Conservation (phyloP, 768 basidiomycete species). For the Tulasnella sp. region DNA sequence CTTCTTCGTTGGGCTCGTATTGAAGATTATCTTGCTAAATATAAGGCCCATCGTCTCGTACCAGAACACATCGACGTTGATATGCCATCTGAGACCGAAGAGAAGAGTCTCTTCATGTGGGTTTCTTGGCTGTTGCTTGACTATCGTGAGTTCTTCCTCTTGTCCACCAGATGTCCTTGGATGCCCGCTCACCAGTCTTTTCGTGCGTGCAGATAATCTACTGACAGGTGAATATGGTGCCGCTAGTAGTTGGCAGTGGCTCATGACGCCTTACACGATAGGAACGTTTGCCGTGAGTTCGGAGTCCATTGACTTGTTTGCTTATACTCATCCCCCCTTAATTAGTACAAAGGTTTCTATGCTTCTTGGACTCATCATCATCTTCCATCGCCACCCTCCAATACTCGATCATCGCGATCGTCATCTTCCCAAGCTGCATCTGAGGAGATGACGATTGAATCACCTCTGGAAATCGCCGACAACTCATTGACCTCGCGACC, state of each 20-base stretch:
- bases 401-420: constrained; percentile 1
- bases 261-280: constrained; percentile 2
- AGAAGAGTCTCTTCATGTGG: constrained; percentile 4
- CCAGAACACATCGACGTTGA: neutral
- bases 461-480: constrained; percentile 2
- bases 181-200: neutral
- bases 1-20: constrained; percentile 3
- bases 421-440: no score
- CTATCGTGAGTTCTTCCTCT: neutral
- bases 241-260: neutral
- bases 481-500: neutral
- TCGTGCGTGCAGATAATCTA: constrained; percentile 1
- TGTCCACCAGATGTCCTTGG: neutral
- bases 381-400: constrained; percentile 1
- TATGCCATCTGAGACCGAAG: constrained; percentile 12
- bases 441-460: no score
- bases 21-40: neutral
- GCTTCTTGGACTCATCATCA: constrained; percentile 7
- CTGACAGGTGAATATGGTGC: neutral
- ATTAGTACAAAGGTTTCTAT: constrained; percentile 2
- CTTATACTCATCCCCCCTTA: neutral
- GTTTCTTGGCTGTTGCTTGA: constrained; percentile 5
- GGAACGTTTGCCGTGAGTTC: constrained; percentile 8
- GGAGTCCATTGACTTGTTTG: neutral
- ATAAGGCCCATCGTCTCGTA: neutral